Base-by-base conservation (phyloP, 306 rosid species). In the Quillaja saponaria region DNA sequence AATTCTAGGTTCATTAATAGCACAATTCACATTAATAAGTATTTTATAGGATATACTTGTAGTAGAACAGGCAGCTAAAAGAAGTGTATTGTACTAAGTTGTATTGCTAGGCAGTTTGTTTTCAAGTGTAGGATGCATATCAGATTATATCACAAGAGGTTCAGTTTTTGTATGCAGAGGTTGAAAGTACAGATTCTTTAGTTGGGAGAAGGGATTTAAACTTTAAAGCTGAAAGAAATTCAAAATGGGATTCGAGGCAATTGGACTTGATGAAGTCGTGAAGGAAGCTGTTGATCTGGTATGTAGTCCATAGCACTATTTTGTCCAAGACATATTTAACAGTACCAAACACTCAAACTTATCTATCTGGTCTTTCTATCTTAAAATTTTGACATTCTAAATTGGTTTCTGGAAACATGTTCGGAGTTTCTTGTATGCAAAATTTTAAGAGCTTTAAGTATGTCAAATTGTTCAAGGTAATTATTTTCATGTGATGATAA, bases 251-350 rank as follows among this genome's bases (percentile, higher is more conserved):
- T 81, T 55, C n/a, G 69, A 65, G 13, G 42, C 81, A 0, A 28
- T 28, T 63, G 74, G 57, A 16, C 90, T 87, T 57, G 91, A 87
- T 33, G 87, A 76, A 8, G 71, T 87, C 64, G 74, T 69, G 31
- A 80, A 73, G 71, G 91, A 87, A 74, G 80, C 77, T 15, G 82
- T 84, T 74, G 91, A 82, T 78, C 77, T 87, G 85, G 91, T 87
- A 76, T 55, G 84, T 74, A 5, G 40, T 34, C 17, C 14, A 47
- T 39, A 40, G 39, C 13, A 33, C 42, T 6, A 44, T 10, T 1
- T 2, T 52, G 4, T 4, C 63, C 16, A 14, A 41, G 49, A 51
- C 45, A 51, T 66, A 18, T 3, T 0, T 7, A 25, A 10, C 34
- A 46, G 10, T 55, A 35, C 13, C 13, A 62, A 14, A 47, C 17